These are phyloP conservation scores for Gossypium anomalum DNA, from an alignment of 345 rosid species.

Conservation along the genomic window DNA sequence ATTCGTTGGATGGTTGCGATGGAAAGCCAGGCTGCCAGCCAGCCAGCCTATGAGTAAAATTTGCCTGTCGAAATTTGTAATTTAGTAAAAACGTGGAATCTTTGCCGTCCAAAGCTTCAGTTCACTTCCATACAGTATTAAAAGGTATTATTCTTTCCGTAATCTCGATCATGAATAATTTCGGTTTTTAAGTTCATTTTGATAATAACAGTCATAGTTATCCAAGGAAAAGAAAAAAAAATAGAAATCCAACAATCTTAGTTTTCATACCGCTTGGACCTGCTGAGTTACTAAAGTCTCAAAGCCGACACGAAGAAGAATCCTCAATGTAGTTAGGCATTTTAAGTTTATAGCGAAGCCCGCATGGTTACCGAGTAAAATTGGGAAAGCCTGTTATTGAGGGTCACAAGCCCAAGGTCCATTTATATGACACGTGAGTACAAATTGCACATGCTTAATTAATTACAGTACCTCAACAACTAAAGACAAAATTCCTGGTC, in stretches of 20 bases:
- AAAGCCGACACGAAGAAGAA: background rate
- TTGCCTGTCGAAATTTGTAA: background rate
- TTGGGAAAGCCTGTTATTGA: background rate
- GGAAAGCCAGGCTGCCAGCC: background rate
- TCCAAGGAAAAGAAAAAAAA: background rate
- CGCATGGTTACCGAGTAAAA: background rate
- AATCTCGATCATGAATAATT: background rate
- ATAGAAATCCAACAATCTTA: background rate
- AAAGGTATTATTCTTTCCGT: background rate
- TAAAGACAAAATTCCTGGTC: conserved; percentile 23
- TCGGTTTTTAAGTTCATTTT: background rate
- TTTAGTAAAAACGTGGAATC: background rate
- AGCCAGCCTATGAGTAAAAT: background rate
- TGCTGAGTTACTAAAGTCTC: too few species aligned
- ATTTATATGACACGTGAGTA: background rate
- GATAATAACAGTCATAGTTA: background rate
- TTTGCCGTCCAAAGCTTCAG: background rate
- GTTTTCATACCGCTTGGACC: too few species aligned
- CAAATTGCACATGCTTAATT: background rate
- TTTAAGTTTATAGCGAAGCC: background rate
- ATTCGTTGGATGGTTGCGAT: conserved; percentile 11
- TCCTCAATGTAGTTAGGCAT: background rate
- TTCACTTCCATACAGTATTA: background rate
- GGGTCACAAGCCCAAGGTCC: too few species aligned
- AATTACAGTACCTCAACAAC: conserved; percentile 3